These are phyloP conservation scores for Cercospora sp. DNA, from an alignment of 2,329 filamentous ascomycete genomes.

Conservation along the genomic window DNA sequence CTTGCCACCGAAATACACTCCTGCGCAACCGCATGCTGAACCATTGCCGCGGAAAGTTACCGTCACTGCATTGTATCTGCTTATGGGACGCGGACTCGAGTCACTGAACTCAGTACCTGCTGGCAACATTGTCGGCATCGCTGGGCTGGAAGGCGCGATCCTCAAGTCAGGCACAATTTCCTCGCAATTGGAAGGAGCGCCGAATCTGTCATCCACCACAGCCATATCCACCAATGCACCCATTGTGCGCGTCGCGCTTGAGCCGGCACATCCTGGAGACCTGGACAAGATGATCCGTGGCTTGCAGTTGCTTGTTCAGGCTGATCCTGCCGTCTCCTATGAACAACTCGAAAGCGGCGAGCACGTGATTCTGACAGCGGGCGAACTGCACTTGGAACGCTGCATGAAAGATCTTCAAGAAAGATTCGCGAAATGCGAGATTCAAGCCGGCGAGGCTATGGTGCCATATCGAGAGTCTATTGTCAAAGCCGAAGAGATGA, in stretches of 20 bases:
- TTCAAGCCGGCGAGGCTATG: constrained; percentile 90
- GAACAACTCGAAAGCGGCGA: constrained; percentile 91
- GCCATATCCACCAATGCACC: constrained; percentile 71
- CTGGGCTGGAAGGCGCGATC: constrained; percentile 87
- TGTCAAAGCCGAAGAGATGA: constrained; percentile 82
- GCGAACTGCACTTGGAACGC: constrained; percentile 89
- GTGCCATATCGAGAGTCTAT: constrained; percentile 96
- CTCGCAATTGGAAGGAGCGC: constrained; percentile 78
- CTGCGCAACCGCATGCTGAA: constrained; percentile 68
- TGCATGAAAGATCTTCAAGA: constrained; percentile 92
- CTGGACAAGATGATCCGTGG: constrained; percentile 93
- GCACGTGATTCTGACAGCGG: constrained; percentile 90
- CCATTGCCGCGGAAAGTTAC: constrained; percentile 80
- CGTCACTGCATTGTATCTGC: constrained; percentile 84
- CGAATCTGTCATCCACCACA: constrained; percentile 85
- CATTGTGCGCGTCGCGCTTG: constrained; percentile 93
- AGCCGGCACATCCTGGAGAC: constrained; percentile 85
- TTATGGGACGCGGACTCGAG: constrained; percentile 92
- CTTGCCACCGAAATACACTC: constrained; percentile 88
- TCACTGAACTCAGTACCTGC: constrained; percentile 81
- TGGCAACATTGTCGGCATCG: constrained; percentile 93
- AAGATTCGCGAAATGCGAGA: constrained; percentile 88
- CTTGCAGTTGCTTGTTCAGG: constrained; percentile 82
- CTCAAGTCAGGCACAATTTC: constrained; percentile 94
- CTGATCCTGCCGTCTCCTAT: constrained; percentile 93